A percentile compares a stretch with the other conserved stretches of the same genome.
Conservation (phyloP, 1,139 yeast genomes). For the Geotrichum candidum region DNA sequence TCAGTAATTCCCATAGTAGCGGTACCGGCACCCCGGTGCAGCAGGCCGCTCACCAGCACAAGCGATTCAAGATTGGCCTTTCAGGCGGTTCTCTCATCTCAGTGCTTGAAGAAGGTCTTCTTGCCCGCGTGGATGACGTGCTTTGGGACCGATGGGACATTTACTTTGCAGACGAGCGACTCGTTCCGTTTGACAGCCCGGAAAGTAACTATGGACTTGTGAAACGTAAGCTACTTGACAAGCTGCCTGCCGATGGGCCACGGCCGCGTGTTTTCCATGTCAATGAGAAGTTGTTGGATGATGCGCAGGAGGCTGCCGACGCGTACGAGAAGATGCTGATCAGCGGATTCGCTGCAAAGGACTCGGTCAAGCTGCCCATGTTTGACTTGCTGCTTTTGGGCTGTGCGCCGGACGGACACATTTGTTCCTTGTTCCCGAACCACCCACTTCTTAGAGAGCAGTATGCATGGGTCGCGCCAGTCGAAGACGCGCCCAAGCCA, state of each 20-base stretch:
- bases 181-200: conserved; percentile 77
- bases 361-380: conserved; percentile 89
- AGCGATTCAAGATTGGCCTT: conserved; percentile 81
- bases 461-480: conserved; percentile 95
- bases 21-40: conserved; percentile 9
- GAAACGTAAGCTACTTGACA: conserved; percentile 73
- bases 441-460: conserved; percentile 84
- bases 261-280: conserved; percentile 76
- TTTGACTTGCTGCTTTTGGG: conserved; percentile 87
- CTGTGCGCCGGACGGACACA: conserved; percentile 98
- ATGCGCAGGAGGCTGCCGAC: conserved; percentile 94
- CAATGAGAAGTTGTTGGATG: conserved; percentile 67
- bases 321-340: conserved; percentile 79
- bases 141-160: conserved; percentile 96
- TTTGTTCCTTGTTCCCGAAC: conserved; percentile 90
- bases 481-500: conserved; percentile 85
- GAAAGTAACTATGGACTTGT: conserved; percentile 90
- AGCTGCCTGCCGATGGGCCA: conserved; percentile 43
- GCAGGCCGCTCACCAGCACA: conserved; percentile 22
- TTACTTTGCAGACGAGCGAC: conserved; percentile 92
- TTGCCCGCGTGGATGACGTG: conserved; percentile 58
- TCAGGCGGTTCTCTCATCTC: conserved; percentile 89
- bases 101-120: conserved; percentile 77
- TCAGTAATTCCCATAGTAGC: conserved; percentile 6
- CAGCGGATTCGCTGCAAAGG: conserved; percentile 91